Evolutionary conservation across 805 yeast genomes (phyloP).

Genomic region (Pichia eremophila): DNA sequence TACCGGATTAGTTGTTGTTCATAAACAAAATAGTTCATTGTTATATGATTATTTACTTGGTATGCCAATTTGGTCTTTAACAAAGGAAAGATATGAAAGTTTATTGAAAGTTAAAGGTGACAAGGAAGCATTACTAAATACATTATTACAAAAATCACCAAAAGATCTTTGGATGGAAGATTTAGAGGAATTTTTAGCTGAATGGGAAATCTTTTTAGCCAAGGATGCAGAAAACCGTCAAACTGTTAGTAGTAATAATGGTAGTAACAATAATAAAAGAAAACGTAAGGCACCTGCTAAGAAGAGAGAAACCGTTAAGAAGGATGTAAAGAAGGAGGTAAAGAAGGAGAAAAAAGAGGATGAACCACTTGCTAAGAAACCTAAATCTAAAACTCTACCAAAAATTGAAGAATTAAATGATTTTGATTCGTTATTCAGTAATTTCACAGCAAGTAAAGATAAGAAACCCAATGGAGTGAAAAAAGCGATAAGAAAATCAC

Average conservation of each 20-base stretch:
- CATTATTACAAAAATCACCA: conserved; percentile 57
- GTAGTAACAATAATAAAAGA: conserved; percentile 31
- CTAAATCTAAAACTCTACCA: not conserved
- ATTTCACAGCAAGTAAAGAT: not conserved
- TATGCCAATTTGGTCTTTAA: conserved; percentile 90
- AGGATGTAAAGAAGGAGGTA: conserved; percentile 35
- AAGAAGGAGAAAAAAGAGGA: conserved; percentile 4
- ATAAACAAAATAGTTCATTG: conserved; percentile 42
- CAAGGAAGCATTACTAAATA: conserved; percentile 62
- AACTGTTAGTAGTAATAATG: conserved; percentile 36
- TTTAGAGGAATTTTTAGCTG: conserved; percentile 58
- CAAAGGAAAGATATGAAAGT: conserved; percentile 79
- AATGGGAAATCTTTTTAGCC: conserved; percentile 59
- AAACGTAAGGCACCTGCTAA: conserved; percentile 20
- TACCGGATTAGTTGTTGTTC: conserved; percentile 25
- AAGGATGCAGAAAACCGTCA: conserved; percentile 55
- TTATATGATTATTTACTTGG: conserved; percentile 82
- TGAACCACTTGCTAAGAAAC: conserved; percentile 27
- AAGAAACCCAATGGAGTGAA: not conserved
- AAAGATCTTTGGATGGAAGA: conserved; percentile 86
- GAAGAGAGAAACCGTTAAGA: conserved; percentile 42
- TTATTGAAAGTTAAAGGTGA: conserved; percentile 63
- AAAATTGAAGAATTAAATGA: not conserved
- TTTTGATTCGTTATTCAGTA: not conserved
- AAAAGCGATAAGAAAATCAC: not conserved